Conservation (phyloP, 495 filamentous ascomycete species). For the Aspergillus kassunensis region DNA sequence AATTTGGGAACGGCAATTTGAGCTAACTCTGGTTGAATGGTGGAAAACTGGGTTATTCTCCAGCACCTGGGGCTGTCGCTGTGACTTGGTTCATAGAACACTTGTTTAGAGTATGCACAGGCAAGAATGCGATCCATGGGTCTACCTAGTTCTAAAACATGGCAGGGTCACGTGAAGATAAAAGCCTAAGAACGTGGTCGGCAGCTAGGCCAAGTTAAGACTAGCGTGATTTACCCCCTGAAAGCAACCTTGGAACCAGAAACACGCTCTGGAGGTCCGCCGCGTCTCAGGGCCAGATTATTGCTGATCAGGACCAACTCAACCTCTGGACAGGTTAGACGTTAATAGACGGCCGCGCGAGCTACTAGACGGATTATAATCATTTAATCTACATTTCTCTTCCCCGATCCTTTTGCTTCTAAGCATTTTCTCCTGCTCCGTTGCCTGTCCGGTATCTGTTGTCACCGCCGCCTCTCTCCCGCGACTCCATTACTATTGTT, state of each 20-base stretch:
- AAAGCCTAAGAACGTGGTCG: not conserved
- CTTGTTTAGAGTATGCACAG: no score
- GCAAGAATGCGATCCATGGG: no score
- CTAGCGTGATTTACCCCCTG: conserved; percentile 8
- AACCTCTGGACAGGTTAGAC: conserved; percentile 9
- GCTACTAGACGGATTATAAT: not conserved
- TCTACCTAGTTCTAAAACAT: no score
- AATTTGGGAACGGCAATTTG: conserved; percentile 39
- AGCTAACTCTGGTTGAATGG: no score
- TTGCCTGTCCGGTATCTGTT: not conserved
- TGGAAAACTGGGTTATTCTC: no score
- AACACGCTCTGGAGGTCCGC: conserved; percentile 8
- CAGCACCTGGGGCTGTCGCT: no score
- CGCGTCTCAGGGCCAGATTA: conserved; percentile 2
- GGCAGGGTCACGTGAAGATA: no score
- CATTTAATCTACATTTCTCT: not conserved
- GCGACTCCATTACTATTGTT: not conserved
- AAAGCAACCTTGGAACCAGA: conserved; percentile 14
- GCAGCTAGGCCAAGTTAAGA: not conserved
- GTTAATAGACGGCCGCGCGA: not conserved
- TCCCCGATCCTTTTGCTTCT: not conserved
- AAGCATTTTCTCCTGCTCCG: not conserved
- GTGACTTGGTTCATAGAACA: no score
- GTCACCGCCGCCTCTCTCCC: not conserved
- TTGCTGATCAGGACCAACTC: not conserved